Base-by-base conservation (phyloP, 2,329 filamentous ascomycete genomes). In the Colletotrichum camelliae region DNA sequence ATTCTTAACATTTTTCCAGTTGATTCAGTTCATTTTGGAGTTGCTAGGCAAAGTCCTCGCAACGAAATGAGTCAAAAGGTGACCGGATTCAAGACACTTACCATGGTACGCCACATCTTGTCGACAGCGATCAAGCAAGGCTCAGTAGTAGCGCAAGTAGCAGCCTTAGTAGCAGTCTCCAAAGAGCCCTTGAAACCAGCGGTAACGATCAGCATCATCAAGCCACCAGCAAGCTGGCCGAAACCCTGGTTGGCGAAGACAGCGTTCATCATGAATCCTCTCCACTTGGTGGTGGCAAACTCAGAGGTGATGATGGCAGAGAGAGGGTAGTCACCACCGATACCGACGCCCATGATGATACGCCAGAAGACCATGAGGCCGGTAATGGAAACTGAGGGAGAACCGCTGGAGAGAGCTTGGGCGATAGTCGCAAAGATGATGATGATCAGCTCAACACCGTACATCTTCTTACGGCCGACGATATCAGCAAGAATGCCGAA, bases 401-500 rank as follows among this genome's bases (percentile, higher is more conserved):
- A 95, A 72, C 86, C 85, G 24, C 92, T 91, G 60, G 92, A 88
- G 35, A 96, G 88, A 37, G 93, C 87, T 85, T 96, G 94, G 61
- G 92, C 94, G 71, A 96, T 87, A 24, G 94, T 96, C 18, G 93
- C 93, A 79, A 95, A 92, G 84, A 96, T 96, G 85, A 96, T 96
- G 80, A 96, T 85, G 77, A 96, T 94, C 77, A 96, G 85, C 84
- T 96, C 94, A 27, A 95, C 88, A 77, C 95, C 95, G 83, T 97
- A 91, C 87, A 89, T 88, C 74, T 82, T 89, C 88, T 95, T 95
- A 76, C 94, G 93, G 69, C 95, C 95, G 68, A 96, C 89, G 7
- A 92, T 86, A 86, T 97, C 95, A 33, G 95, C 95, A 27, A 96
- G 87, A 81, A 90, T 92, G 81, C 95, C 95, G 81, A 98, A 97